These are phyloP conservation scores for Porphyridium purpureum DNA, from an alignment of 23 red algal genomes.

Conservation along the genomic window DNA sequence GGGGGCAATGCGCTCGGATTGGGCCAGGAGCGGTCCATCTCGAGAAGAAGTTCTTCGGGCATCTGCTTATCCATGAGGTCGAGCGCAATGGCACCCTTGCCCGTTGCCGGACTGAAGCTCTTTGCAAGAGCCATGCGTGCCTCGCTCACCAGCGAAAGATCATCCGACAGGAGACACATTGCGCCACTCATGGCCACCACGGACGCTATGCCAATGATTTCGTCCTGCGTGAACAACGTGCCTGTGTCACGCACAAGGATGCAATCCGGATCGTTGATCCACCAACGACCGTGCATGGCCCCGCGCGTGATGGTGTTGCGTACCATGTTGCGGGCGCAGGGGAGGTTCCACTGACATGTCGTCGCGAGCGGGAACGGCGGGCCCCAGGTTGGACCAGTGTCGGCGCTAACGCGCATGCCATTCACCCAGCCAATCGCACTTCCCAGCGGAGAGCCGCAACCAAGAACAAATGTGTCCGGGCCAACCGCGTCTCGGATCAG, in stretches of 20 bases:
- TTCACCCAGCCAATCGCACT: neutral
- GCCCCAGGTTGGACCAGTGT: neutral
- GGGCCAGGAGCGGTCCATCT: neutral
- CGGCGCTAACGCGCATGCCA: neutral
- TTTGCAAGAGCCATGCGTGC: neutral
- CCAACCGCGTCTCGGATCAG: neutral
- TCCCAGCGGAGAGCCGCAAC: neutral
- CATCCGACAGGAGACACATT: neutral
- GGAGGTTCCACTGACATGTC: neutral
- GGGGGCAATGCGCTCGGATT: neutral
- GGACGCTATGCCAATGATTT: conserved; percentile 1
- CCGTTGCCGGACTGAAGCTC: neutral
- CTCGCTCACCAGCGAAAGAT: neutral
- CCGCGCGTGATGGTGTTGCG: neutral
- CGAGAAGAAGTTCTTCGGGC: neutral
- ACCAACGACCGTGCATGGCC: neutral
- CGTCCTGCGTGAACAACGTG: neutral
- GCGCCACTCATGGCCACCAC: neutral
- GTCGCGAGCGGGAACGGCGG: no score
- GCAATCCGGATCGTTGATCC: conserved; percentile 1
- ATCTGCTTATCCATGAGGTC: neutral
- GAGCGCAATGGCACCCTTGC: neutral
- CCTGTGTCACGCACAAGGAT: neutral
- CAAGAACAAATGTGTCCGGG: neutral
- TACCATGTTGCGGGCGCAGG: neutral